Conservation (phyloP, 108 stramenopile genomes). For the Skeletonema potamos region DNA sequence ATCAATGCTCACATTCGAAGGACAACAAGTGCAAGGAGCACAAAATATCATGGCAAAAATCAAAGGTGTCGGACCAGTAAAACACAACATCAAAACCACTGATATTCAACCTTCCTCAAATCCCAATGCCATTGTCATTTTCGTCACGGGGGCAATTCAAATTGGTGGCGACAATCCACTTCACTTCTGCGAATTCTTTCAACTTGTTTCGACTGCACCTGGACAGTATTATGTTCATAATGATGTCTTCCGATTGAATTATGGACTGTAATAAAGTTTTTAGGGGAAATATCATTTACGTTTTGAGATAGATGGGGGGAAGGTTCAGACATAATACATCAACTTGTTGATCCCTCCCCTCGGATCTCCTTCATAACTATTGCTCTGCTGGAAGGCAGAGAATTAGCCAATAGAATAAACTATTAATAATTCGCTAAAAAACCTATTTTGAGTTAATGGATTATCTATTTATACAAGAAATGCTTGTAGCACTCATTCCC, state of each 20-base stretch:
- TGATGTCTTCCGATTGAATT: conserved; percentile 93
- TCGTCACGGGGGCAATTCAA: conserved; percentile 78
- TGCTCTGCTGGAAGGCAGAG: not conserved
- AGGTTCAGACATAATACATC: not conserved
- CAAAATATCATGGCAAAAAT: conserved; percentile 72
- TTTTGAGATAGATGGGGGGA: not conserved
- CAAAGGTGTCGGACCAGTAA: conserved; percentile 58
- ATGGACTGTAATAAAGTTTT: conserved; percentile 67
- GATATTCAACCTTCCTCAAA: conserved; percentile 83
- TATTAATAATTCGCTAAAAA: not conserved
- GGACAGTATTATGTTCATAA: conserved; percentile 94
- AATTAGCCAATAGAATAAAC: not conserved
- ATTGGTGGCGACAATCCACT: conserved; percentile 93
- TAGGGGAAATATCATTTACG: not conserved
- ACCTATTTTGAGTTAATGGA: not conserved
- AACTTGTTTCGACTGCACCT: conserved; percentile 84
- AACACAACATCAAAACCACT: conserved; percentile 75
- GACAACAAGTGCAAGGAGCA: conserved; percentile 68
- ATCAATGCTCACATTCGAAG: conserved; percentile 91
- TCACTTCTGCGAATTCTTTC: conserved; percentile 94
- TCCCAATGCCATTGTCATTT: conserved; percentile 72
- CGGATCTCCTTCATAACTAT: not conserved
- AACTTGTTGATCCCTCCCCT: not conserved
- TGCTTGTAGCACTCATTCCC: not conserved
- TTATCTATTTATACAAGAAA: not conserved